phyloP scores from a whole-genome alignment of 2,329 filamentous ascomycete genomes.

The Dothistroma septosporum region DNA sequence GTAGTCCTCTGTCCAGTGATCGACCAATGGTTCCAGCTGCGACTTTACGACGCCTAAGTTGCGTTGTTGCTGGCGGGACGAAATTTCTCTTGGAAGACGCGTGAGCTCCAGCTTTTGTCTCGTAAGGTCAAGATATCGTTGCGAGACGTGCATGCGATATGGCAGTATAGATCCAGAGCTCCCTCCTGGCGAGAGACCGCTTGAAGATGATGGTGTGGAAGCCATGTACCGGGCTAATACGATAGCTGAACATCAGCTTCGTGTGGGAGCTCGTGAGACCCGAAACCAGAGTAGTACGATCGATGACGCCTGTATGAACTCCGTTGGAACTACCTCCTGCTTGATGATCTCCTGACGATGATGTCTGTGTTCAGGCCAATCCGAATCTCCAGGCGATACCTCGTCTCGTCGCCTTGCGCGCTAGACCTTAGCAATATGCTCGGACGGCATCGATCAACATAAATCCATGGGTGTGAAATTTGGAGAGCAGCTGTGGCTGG shows the following conservation, averaged over 20 bases:
- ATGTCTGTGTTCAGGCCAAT: too few relatives aligned
- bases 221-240: constrained; percentile 11
- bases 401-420: too few relatives aligned
- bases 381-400: too few relatives aligned
- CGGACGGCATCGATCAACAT: too few relatives aligned
- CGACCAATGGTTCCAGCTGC: constrained; percentile 58
- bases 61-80: constrained; percentile 11
- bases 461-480: too few relatives aligned
- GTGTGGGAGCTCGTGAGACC: background rate
- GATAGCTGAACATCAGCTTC: background rate
- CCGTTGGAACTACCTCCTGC: background rate
- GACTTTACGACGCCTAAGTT: constrained; percentile 53
- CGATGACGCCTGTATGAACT: background rate
- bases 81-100: constrained; percentile 58
- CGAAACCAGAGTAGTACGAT: background rate
- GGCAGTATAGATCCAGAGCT: constrained; percentile 15
- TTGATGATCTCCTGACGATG: too few relatives aligned
- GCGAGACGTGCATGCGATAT: constrained; percentile 50
- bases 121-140: constrained; percentile 63
- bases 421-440: too few relatives aligned
- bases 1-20: constrained; percentile 60
- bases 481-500: background rate
- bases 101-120: constrained; percentile 64
- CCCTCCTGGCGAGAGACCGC: constrained; percentile 11
- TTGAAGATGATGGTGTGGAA: constrained; percentile 11